Percentiles rank a stretch among this genome's conserved stretches.
Conservation (phyloP, 371 early-diverging fungal genomes). For the Zychaea mexicana region DNA sequence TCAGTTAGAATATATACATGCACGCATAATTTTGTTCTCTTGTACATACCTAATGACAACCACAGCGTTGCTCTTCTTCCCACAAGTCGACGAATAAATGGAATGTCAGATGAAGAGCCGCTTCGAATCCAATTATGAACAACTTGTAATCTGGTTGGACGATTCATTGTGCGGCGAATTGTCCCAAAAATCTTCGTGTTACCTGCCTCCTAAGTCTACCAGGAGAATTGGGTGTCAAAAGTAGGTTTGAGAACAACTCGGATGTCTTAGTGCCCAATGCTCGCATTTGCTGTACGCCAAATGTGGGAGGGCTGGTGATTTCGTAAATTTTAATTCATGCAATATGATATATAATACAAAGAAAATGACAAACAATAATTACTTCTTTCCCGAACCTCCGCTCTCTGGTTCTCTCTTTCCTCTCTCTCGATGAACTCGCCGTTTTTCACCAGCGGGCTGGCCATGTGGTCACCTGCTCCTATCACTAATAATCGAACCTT, state of each 20-base stretch:
- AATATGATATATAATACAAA: not conserved
- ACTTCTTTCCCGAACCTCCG: not conserved
- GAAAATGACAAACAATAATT: not conserved
- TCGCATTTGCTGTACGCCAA: constrained; percentile 7
- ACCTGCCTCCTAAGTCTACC: constrained; percentile 20
- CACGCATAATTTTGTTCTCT: not conserved
- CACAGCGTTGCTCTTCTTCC: not conserved
- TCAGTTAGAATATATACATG: not conserved
- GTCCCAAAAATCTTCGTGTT: constrained; percentile 16
- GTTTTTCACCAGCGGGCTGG: constrained; percentile 10
- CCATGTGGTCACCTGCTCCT: constrained; percentile 16
- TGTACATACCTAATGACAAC: not conserved
- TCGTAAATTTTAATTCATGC: constrained; percentile 8
- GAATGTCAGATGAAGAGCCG: no score
- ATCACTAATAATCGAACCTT: not conserved
- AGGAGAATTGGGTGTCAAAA: constrained; percentile 29
- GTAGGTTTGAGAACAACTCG: constrained; percentile 10
- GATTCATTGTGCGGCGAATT: constrained; percentile 13
- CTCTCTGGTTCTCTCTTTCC: not conserved
- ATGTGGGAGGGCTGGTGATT: constrained; percentile 21
- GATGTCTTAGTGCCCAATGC: constrained; percentile 23
- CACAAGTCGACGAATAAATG: constrained; percentile 14
- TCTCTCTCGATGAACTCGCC: not conserved
- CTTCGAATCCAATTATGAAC: no score
- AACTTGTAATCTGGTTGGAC: constrained; percentile 4